Evolutionary conservation across 352 stramenopile species (phyloP).

Genomic region (Thraustochytrium striatum): DNA sequence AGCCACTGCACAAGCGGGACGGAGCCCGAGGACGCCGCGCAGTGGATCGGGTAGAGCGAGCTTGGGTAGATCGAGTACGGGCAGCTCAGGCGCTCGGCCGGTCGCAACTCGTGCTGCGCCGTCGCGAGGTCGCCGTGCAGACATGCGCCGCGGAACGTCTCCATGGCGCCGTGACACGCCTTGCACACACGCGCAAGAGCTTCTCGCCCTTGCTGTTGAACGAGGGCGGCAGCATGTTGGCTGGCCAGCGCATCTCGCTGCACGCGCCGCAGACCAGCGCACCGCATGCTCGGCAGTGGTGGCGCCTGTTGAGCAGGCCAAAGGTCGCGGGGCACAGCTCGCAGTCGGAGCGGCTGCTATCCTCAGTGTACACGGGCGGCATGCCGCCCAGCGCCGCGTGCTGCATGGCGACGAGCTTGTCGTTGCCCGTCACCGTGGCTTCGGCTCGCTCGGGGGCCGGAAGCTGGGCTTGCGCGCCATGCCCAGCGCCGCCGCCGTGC

Average conservation of each 20-base stretch:
- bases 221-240: not conserved
- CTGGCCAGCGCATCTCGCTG: not conserved
- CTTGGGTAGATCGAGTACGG: not conserved
- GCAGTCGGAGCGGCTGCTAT: not conserved
- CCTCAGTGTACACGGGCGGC: not conserved
- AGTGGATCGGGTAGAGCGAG: not conserved
- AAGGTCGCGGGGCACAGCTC: not conserved
- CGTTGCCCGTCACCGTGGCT: not conserved
- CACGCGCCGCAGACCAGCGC: conserved; percentile 17
- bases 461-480: not conserved
- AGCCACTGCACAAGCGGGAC: not conserved
- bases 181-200: not conserved
- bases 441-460: not conserved
- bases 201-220: not conserved
- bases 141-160: not conserved
- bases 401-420: not conserved
- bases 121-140: not conserved
- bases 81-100: too few species aligned
- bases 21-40: not conserved
- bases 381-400: not conserved
- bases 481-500: not conserved
- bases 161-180: not conserved
- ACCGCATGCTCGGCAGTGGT: conserved; percentile 18
- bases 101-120: not conserved
- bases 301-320: not conserved